These are phyloP conservation scores for Boechera divaricarpa DNA, from an alignment of 345 rosid genomes.

Conservation along the genomic window DNA sequence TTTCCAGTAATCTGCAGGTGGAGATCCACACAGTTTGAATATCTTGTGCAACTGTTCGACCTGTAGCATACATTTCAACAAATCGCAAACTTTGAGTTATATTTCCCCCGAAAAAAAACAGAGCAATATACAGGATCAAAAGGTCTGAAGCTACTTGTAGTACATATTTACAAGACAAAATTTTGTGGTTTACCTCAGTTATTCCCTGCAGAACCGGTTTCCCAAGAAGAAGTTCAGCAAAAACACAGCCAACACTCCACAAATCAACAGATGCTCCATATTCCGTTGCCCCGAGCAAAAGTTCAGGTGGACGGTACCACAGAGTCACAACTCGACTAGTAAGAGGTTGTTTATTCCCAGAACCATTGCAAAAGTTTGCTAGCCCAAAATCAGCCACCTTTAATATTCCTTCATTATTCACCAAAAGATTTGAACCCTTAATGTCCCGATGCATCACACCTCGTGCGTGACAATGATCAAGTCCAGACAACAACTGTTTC, in stretches of 20 bases:
- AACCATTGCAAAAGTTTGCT: conserved; percentile 70
- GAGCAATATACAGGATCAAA: neutral
- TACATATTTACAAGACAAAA: conserved; percentile 10
- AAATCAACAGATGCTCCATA: conserved; percentile 91
- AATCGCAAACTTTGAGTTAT: conserved; percentile 5
- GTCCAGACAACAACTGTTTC: conserved; percentile 86
- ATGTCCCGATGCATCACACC: conserved; percentile 97
- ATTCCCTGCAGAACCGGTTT: conserved; percentile 91
- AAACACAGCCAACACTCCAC: conserved; percentile 98
- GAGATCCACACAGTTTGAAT: conserved; percentile 97
- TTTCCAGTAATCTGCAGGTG: conserved; percentile 95
- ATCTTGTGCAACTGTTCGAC: conserved; percentile 96
- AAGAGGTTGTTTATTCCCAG: conserved; percentile 59
- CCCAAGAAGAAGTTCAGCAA: conserved; percentile 83
- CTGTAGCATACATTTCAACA: conserved; percentile 47
- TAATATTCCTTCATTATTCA: conserved; percentile 82
- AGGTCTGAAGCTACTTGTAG: neutral
- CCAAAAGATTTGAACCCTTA: conserved; percentile 96
- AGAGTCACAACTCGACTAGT: conserved; percentile 96
- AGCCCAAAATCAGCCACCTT: conserved; percentile 95
- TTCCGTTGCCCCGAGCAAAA: conserved; percentile 86
- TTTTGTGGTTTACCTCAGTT: conserved; percentile 70
- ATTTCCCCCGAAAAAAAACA: neutral
- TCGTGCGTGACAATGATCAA: conserved; percentile 88
- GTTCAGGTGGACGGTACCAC: conserved; percentile 99